Conservation (phyloP, 805 yeast genomes). For the Ascoidea asiatica region DNA sequence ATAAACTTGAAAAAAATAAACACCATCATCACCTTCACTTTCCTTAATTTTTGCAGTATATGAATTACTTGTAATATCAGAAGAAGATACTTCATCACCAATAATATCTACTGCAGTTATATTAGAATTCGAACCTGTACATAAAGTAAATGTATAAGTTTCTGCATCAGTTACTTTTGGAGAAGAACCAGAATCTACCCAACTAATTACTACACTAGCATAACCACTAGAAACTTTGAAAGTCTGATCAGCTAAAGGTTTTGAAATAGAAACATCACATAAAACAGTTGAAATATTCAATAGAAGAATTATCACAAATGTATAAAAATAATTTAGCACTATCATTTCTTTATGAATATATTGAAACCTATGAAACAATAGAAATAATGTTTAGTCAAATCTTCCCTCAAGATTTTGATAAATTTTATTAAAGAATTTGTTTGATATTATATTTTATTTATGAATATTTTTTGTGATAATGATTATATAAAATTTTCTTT, state of each 20-base stretch:
- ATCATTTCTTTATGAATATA: too few species aligned
- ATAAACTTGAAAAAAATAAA: slow-evolving; percentile 58
- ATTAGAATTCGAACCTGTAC: slow-evolving; percentile 50
- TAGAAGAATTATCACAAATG: too few species aligned
- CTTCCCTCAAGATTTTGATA: too few species aligned
- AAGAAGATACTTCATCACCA: slow-evolving; percentile 16
- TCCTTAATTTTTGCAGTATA: slow-evolving; percentile 30
- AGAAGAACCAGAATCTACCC: slow-evolving; percentile 40
- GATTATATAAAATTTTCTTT: too few species aligned
- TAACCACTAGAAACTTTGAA: slow-evolving; percentile 15
- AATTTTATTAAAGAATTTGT: too few species aligned
- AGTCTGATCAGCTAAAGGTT: slow-evolving; percentile 12
- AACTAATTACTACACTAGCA: slow-evolving; percentile 22
- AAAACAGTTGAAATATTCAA: too few species aligned
- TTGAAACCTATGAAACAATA: too few species aligned
- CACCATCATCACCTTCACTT: slow-evolving; percentile 44
- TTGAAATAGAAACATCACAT: slow-evolving; percentile 18
- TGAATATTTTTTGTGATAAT: too few species aligned
- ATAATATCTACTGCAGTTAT: slow-evolving; percentile 27
- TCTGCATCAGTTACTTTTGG: slow-evolving; percentile 33
- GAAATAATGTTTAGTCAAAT: too few species aligned
- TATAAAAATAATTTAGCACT: too few species aligned
- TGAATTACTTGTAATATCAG: slow-evolving; percentile 18
- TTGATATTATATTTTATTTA: too few species aligned
- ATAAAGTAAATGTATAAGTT: slow-evolving; percentile 38